phyloP scores from a whole-genome alignment of 2,329 filamentous ascomycete genomes.

The Simplicillium sp. region DNA sequence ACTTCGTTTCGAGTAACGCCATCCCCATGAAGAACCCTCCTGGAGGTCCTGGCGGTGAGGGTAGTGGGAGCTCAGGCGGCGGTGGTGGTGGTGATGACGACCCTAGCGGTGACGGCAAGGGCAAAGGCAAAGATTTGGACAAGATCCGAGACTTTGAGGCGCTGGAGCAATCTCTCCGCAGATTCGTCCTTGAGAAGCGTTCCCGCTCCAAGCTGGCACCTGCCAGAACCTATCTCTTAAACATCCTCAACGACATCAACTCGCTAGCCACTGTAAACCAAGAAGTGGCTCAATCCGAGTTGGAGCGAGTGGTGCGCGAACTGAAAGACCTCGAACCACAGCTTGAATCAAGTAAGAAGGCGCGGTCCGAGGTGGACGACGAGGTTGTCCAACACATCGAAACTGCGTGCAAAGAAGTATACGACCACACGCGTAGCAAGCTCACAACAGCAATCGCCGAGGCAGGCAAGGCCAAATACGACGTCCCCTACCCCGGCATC shows the following conservation, averaged over 20 bases:
- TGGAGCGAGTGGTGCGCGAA: slow-evolving; percentile 74
- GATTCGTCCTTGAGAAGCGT: slow-evolving; percentile 93
- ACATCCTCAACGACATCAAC: slow-evolving; percentile 81
- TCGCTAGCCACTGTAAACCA: slow-evolving; percentile 77
- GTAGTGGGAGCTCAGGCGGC: slow-evolving; percentile 41
- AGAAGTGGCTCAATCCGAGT: slow-evolving; percentile 75
- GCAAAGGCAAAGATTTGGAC: slow-evolving; percentile 80
- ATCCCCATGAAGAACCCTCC: slow-evolving; percentile 62
- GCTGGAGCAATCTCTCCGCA: slow-evolving; percentile 77
- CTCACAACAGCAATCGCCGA: slow-evolving; percentile 67
- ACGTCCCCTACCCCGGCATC: slow-evolving; percentile 79
- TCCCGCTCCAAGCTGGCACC: slow-evolving; percentile 92
- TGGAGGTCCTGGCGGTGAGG: slow-evolving; percentile 43
- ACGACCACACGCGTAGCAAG: slow-evolving; percentile 69
- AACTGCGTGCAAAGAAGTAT: slow-evolving; percentile 74
- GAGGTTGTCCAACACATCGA: slow-evolving; percentile 77
- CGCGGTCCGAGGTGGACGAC: slow-evolving; percentile 70
- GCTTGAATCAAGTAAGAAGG: slow-evolving; percentile 74
- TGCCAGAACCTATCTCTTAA: slow-evolving; percentile 89
- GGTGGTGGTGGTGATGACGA: slow-evolving; percentile 48
- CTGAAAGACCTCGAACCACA: slow-evolving; percentile 75
- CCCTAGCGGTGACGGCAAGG: slow-evolving; percentile 52
- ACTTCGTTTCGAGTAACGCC: slow-evolving; percentile 96
- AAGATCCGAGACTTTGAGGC: slow-evolving; percentile 85
- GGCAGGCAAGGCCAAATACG: slow-evolving; percentile 68